Percentiles rank a stretch among this genome's conserved stretches.
phyloP scores from a whole-genome alignment of 306 rosid species.

The Neltuma alba region DNA sequence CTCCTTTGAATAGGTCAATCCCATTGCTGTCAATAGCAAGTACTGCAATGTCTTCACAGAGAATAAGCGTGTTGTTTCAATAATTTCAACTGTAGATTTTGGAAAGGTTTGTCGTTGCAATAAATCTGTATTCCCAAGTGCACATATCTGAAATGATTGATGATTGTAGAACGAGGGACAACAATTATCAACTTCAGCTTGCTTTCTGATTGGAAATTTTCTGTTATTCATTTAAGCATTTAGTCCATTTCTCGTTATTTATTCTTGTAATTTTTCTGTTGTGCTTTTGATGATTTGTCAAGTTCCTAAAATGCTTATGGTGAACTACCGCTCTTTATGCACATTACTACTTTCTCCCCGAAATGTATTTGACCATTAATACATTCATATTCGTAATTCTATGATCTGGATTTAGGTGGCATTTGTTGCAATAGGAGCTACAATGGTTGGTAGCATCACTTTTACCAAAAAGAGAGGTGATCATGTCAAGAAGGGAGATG shows the following conservation, averaged over 20 bases:
- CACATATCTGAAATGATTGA: slow-evolving; percentile 10
- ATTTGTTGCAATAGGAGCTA: slow-evolving; percentile 93
- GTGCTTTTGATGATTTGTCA: slow-evolving; percentile 3
- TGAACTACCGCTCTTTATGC: neutral
- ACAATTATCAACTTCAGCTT: slow-evolving; percentile 9
- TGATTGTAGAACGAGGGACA: neutral
- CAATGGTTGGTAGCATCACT: slow-evolving; percentile 97
- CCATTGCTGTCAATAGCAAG: slow-evolving; percentile 98
- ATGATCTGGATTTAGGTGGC: slow-evolving; percentile 72
- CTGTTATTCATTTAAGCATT: slow-evolving; percentile 12
- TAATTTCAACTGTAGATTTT: slow-evolving; percentile 73
- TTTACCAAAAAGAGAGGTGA: slow-evolving; percentile 80
- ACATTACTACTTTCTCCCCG: neutral
- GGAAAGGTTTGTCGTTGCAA: slow-evolving; percentile 74
- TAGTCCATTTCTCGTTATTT: neutral
- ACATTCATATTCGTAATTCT: neutral
- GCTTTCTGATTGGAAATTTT: slow-evolving; percentile 1
- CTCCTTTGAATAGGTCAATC: slow-evolving; percentile 67
- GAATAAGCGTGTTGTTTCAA: slow-evolving; percentile 87
- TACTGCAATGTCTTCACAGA: slow-evolving; percentile 97
- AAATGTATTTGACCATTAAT: neutral
- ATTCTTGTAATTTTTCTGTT: slow-evolving; percentile 16
- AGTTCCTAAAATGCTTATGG: neutral
- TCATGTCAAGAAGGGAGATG: slow-evolving; percentile 87
- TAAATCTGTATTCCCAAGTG: slow-evolving; percentile 30